Conservation (phyloP, 257 asterid genomes). For the Ballota nigra region DNA sequence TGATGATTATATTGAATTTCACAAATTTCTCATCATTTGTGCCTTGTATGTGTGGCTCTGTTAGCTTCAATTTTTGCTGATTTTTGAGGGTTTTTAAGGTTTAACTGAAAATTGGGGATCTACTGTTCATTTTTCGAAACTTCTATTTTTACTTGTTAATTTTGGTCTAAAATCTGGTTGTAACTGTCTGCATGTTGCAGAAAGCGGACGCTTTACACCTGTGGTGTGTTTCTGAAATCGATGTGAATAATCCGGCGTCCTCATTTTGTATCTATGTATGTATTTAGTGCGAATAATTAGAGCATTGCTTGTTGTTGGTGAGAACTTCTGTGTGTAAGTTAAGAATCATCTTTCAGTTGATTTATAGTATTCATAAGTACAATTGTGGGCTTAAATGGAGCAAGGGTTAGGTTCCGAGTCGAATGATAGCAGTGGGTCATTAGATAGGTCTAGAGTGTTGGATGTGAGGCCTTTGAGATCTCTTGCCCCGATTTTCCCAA, state of each 20-base stretch:
- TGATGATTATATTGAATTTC: slow-evolving; percentile 8
- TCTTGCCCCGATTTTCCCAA: slow-evolving; percentile 78
- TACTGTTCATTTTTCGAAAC: slow-evolving; percentile 23
- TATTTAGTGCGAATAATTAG: slow-evolving; percentile 7
- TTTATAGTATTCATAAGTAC: slow-evolving; percentile 8
- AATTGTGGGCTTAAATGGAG: slow-evolving; percentile 52
- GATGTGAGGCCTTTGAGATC: slow-evolving; percentile 74
- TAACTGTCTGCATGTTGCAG: slow-evolving; percentile 37
- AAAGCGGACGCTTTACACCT: slow-evolving; percentile 17
- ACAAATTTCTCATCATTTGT: neutral
- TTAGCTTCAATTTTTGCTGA: neutral
- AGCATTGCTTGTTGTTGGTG: neutral
- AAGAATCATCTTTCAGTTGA: neutral
- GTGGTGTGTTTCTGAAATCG: slow-evolving; percentile 15
- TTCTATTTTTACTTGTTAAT: slow-evolving; percentile 2
- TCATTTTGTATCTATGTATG: neutral
- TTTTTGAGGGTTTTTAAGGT: slow-evolving; percentile 10
- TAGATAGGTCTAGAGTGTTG: slow-evolving; percentile 80
- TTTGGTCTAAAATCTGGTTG: slow-evolving; percentile 5
- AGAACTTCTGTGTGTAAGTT: neutral
- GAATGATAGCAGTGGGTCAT: slow-evolving; percentile 38
- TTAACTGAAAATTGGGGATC: slow-evolving; percentile 33
- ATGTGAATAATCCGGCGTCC: slow-evolving; percentile 6
- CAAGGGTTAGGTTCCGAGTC: slow-evolving; percentile 52
- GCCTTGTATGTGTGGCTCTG: slow-evolving; percentile 16